Base-by-base conservation (phyloP, 2,329 filamentous ascomycete species). In the Penicillium thymicola region DNA sequence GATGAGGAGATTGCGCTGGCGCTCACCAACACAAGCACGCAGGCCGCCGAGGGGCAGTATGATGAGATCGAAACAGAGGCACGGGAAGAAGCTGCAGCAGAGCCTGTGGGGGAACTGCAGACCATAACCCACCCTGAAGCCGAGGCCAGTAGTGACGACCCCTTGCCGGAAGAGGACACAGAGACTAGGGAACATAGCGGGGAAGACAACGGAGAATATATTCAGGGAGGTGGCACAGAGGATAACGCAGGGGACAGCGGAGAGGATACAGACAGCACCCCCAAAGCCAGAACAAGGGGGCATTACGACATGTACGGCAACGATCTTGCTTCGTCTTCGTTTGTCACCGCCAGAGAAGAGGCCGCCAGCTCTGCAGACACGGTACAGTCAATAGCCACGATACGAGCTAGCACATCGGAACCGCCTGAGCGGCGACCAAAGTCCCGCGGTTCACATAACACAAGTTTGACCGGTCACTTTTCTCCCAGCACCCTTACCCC, bases 291-390 rank as follows among this genome's bases (percentile, higher is more conserved):
- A n/a, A 21, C 48, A 56, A 54, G 38, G 16, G 18, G 28, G 28
- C 40, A 55, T 38, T 23, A 46, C 47, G 16, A 52, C 43, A 34
- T 60, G 32, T 57, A 59, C 54, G 43, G 62, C 44, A 57, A 58
- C 46, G 51, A 63, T 13, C 25, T 65, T 37, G 63, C 57, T 21
- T 63, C 62, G 2, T 67, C 68, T 25, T 67, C 69, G 4, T 73
- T 68, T 51, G 69, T 71, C 42, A 73, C 71, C 13, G 71, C 71
- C 14, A 63, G 67, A 46, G 70, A 72, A 55, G 54, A 59, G 3
- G 47, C 43, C 4, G 34, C 59, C 10, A 67, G 62, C 42, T 54
- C 57, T n/a, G 44, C 59, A 40, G 54, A 63, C 5, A 61, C 60
- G 10, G 62, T 50, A 5, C 40, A 43, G 30, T 49, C 59, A 4